phyloP scores from a whole-genome alignment of 1,139 yeast genomes.

The Candida pseudoviswanathii region DNA sequence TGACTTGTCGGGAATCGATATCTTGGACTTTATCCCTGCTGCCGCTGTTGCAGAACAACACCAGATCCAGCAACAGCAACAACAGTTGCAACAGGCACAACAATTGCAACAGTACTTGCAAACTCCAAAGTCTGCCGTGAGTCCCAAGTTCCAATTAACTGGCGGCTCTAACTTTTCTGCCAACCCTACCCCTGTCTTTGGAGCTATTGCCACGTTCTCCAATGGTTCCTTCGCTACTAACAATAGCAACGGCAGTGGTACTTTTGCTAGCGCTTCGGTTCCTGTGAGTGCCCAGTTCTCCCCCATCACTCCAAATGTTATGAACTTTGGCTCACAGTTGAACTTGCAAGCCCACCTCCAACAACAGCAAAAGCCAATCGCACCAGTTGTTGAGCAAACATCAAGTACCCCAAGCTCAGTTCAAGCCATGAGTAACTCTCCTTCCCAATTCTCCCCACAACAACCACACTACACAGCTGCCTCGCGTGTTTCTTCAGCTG shows the following conservation, averaged over 20 bases:
- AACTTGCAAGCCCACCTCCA: background rate
- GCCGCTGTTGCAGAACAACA: constrained; percentile 2
- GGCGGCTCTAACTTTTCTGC: constrained; percentile 10
- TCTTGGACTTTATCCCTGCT: constrained; percentile 10
- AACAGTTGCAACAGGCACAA: background rate
- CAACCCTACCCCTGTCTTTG: constrained; percentile 11
- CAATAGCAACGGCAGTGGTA: background rate
- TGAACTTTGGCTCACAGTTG: background rate
- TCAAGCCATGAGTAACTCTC: constrained; percentile 8
- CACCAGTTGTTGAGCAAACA: background rate
- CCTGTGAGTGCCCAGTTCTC: constrained; percentile 7
- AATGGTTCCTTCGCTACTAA: background rate
- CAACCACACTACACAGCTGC: constrained; percentile 3
- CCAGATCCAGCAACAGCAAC: constrained; percentile 2
- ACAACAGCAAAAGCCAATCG: background rate
- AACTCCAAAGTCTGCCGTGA: constrained; percentile 12
- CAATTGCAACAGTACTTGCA: constrained; percentile 9
- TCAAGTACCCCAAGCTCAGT: constrained; percentile 10
- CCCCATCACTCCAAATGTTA: constrained; percentile 15
- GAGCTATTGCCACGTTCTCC: constrained; percentile 9
- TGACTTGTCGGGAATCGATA: constrained; percentile 5
- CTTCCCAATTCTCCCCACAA: constrained; percentile 12
- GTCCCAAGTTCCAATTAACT: constrained; percentile 12
- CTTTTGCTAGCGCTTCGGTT: background rate
- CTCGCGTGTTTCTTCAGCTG: constrained; percentile 2